Conservation (phyloP, 257 asterid species). For the Echium plantagineum region DNA sequence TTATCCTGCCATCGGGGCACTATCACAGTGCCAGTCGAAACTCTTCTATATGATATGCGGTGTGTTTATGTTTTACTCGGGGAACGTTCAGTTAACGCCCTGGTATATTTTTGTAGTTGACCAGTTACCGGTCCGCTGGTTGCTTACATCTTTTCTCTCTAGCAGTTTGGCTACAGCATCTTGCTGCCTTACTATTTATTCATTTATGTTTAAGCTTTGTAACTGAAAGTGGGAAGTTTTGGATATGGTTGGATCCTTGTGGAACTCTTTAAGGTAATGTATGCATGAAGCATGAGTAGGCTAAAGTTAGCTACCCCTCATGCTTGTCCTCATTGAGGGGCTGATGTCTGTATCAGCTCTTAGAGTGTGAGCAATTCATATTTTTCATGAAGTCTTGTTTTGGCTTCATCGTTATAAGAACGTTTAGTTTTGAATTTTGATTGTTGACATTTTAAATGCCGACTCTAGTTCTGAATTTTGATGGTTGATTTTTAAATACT, state of each 20-base stretch:
- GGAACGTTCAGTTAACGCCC: constrained; percentile 8
- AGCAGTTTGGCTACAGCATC: constrained; percentile 15
- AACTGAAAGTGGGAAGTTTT: neutral
- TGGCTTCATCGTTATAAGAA: too few species aligned
- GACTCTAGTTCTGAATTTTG: too few species aligned
- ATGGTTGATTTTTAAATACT: too few species aligned
- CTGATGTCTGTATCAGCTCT: neutral
- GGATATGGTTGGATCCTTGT: neutral
- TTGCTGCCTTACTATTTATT: neutral
- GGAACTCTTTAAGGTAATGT: neutral
- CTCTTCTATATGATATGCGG: constrained; percentile 15
- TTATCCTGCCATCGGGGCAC: constrained; percentile 20
- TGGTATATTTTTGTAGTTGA: constrained; percentile 5
- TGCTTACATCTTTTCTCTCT: constrained; percentile 8
- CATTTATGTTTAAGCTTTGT: neutral
- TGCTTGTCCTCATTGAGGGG: neutral
- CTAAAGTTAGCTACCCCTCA: neutral
- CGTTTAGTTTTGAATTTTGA: too few species aligned
- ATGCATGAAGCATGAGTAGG: neutral
- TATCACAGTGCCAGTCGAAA: constrained; percentile 20
- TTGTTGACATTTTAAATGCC: too few species aligned
- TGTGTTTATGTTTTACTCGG: constrained; percentile 17
- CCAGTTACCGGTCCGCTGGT: constrained; percentile 8
- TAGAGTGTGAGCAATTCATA: neutral
- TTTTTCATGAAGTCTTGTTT: too few species aligned